phyloP scores from a whole-genome alignment of 1,284 basidiomycete genomes.

The Heterobasidion parviporum region DNA sequence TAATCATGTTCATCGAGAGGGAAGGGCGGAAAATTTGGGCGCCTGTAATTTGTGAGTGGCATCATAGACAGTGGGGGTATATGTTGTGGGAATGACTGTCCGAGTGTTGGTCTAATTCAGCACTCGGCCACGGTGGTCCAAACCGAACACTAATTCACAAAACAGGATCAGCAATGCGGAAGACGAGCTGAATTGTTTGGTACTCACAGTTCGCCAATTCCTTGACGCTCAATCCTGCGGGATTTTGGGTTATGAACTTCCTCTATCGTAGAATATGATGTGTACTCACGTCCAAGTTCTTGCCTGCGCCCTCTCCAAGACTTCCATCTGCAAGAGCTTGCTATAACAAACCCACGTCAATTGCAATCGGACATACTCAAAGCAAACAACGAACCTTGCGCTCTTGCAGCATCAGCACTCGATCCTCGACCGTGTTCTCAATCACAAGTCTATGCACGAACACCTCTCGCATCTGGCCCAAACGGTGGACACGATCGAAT shows the following conservation, averaged over 20 bases:
- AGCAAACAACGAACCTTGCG: slow-evolving; percentile 32
- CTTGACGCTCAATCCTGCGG: slow-evolving; percentile 34
- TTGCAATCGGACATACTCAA: neutral
- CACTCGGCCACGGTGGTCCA: slow-evolving; percentile 22
- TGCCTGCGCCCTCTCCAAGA: slow-evolving; percentile 49
- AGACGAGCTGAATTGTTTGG: slow-evolving; percentile 10
- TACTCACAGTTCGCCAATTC: slow-evolving; percentile 34
- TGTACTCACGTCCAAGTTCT: slow-evolving; percentile 43
- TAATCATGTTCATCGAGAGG: too few relatives aligned
- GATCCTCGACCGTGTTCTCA: slow-evolving; percentile 48
- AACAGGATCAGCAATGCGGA: slow-evolving; percentile 25
- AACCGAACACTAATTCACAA: neutral
- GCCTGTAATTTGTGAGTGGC: too few relatives aligned
- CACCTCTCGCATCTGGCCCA: slow-evolving; percentile 48
- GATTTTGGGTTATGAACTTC: neutral
- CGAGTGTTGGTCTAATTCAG: neutral
- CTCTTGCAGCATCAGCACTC: slow-evolving; percentile 49
- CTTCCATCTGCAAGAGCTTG: slow-evolving; percentile 48
- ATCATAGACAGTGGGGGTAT: too few relatives aligned
- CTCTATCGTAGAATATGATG: slow-evolving; percentile 6
- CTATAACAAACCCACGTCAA: slow-evolving; percentile 8
- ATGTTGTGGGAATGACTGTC: too few relatives aligned
- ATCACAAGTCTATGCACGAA: slow-evolving; percentile 54
- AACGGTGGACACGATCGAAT: slow-evolving; percentile 40
- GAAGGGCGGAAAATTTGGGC: too few relatives aligned